These are phyloP conservation scores for Diplotaxis tenuifolia DNA, from an alignment of 345 rosid species.

Conservation along the genomic window DNA sequence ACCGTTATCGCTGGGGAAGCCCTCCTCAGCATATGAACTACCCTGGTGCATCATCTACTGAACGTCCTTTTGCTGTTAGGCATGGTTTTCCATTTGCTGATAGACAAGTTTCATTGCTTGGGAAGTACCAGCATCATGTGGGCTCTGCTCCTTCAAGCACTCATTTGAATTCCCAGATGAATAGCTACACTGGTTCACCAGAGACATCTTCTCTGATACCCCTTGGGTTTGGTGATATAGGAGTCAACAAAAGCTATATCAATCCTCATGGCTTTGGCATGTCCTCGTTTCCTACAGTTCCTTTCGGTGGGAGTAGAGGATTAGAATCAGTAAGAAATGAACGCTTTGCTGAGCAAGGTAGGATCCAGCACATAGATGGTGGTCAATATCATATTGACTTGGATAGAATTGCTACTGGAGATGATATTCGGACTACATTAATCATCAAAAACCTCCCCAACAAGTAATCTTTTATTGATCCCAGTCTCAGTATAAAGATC, in stretches of 20 bases:
- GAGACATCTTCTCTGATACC: constrained; percentile 55
- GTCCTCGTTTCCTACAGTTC: constrained; percentile 50
- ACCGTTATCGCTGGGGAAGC: constrained; percentile 93
- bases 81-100: constrained; percentile 50
- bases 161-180: constrained; percentile 57
- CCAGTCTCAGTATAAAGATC: neutral
- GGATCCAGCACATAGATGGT: constrained; percentile 53
- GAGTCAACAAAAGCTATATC: constrained; percentile 46
- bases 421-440: constrained; percentile 78
- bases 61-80: constrained; percentile 42
- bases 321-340: constrained; percentile 45
- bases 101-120: constrained; percentile 52
- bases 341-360: constrained; percentile 51
- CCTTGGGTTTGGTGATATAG: constrained; percentile 48
- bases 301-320: constrained; percentile 52
- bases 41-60: constrained; percentile 48
- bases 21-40: constrained; percentile 54
- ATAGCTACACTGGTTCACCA: constrained; percentile 52
- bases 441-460: constrained; percentile 96
- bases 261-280: constrained; percentile 53
- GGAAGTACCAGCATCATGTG: constrained; percentile 68
- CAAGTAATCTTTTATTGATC: constrained; percentile 54
- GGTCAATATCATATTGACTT: constrained; percentile 76
- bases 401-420: constrained; percentile 66
- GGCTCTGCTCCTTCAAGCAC: constrained; percentile 93